A percentile compares a stretch with the other conserved stretches of the same genome.
phyloP scores from a whole-genome alignment of 1,284 basidiomycete genomes.

The Thelephora terrestris region DNA sequence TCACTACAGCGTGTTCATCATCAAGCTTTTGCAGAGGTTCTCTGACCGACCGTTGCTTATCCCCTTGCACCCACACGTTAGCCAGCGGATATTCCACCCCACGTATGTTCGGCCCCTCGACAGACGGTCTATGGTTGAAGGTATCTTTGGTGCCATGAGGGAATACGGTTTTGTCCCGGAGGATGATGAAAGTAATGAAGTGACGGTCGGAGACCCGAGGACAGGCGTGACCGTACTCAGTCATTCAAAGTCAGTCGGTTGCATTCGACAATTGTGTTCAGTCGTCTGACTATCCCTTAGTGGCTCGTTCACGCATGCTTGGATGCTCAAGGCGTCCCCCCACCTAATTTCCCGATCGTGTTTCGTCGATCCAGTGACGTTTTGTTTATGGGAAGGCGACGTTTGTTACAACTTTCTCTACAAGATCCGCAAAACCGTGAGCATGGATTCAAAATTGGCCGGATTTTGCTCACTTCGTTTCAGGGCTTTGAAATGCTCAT shows the following conservation, averaged over 20 bases:
- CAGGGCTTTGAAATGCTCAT: constrained; percentile 72
- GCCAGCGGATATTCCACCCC: constrained; percentile 74
- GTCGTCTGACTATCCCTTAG: constrained; percentile 23
- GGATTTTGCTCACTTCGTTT: constrained; percentile 5
- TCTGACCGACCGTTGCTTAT: constrained; percentile 69
- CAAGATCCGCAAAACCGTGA: constrained; percentile 47
- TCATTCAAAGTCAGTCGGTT: constrained; percentile 69
- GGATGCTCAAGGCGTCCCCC: constrained; percentile 76
- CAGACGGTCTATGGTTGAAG: constrained; percentile 46
- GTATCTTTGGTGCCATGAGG: constrained; percentile 49
- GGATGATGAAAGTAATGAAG: background rate
- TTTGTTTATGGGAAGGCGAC: constrained; percentile 88
- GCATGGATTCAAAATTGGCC: constrained; percentile 13
- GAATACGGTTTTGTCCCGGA: constrained; percentile 53
- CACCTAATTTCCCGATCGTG: constrained; percentile 63
- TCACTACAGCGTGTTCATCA: constrained; percentile 50
- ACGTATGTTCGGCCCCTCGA: constrained; percentile 62
- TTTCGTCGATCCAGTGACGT: constrained; percentile 83
- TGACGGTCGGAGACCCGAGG: constrained; percentile 8
- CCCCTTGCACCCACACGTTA: constrained; percentile 76
- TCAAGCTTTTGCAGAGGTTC: constrained; percentile 40
- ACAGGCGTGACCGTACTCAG: constrained; percentile 69
- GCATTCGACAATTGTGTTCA: background rate
- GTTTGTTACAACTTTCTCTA: constrained; percentile 87
- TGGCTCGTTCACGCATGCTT: constrained; percentile 70